Evolutionary conservation across 2,329 filamentous ascomycete genomes (phyloP).

Genomic region (Aspergillus sp.): DNA sequence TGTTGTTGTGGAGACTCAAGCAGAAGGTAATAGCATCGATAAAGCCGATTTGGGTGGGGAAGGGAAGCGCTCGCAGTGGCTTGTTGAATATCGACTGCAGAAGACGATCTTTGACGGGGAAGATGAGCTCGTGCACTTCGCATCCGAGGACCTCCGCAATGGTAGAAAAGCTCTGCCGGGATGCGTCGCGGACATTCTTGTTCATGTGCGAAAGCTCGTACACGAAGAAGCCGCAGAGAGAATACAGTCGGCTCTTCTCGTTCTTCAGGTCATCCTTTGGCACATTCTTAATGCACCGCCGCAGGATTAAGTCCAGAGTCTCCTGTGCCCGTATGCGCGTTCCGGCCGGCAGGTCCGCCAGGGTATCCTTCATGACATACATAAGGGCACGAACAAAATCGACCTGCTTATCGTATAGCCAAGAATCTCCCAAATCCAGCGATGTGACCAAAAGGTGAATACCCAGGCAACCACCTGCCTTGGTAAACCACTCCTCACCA

Average conservation of each 20-base stretch:
- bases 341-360: constrained; percentile 81
- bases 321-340: constrained; percentile 74
- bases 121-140: constrained; percentile 78
- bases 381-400: constrained; percentile 87
- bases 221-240: constrained; percentile 76
- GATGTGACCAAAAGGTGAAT: constrained; percentile 82
- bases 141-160: constrained; percentile 69
- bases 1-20: constrained; percentile 76
- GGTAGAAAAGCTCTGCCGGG: constrained; percentile 68
- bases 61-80: constrained; percentile 82
- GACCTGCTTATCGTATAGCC: constrained; percentile 72
- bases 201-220: constrained; percentile 93
- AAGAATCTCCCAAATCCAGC: constrained; percentile 71
- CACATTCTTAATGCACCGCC: constrained; percentile 66
- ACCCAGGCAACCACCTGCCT: constrained; percentile 82
- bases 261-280: constrained; percentile 70
- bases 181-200: constrained; percentile 80
- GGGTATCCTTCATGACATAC: constrained; percentile 98
- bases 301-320: constrained; percentile 70
- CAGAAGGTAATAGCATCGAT: constrained; percentile 97
- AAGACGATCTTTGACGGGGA: constrained; percentile 80
- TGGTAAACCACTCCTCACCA: constrained; percentile 97
- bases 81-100: constrained; percentile 93
- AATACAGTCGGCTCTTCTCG: constrained; percentile 57
- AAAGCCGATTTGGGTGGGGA: constrained; percentile 91